phyloP scores from a whole-genome alignment of 768 basidiomycete genomes.

The Psilocybe cyanescens region DNA sequence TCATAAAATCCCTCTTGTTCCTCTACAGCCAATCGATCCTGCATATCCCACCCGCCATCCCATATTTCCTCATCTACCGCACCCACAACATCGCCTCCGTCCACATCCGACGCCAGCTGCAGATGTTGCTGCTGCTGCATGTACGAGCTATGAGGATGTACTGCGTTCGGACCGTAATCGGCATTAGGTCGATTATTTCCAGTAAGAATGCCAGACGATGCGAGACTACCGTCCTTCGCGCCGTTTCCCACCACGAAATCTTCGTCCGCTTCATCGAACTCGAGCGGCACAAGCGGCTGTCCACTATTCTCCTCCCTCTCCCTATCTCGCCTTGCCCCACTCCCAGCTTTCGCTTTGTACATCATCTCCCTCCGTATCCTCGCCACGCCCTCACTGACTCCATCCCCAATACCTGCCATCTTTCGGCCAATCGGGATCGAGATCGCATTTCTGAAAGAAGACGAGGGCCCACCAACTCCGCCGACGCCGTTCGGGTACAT shows the following conservation, averaged over 20 bases:
- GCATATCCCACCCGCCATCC: slow-evolving; percentile 44
- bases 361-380: slow-evolving; percentile 66
- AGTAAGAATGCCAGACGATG: slow-evolving; percentile 5
- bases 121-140: slow-evolving; percentile 22
- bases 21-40: slow-evolving; percentile 30
- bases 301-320: slow-evolving; percentile 20
- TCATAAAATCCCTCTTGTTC: neutral
- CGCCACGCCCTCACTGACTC: slow-evolving; percentile 52
- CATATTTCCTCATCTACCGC: slow-evolving; percentile 34
- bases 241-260: slow-evolving; percentile 45
- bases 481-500: slow-evolving; percentile 77
- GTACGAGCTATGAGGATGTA: neutral
- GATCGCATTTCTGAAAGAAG: slow-evolving; percentile 50
- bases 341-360: slow-evolving; percentile 51
- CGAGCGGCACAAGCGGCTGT: slow-evolving; percentile 46
- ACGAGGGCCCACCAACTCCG: slow-evolving; percentile 14
- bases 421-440: slow-evolving; percentile 29
- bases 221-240: slow-evolving; percentile 12
- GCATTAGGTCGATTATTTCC: neutral
- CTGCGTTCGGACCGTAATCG: too few species aligned
- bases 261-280: slow-evolving; percentile 74
- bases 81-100: slow-evolving; percentile 35
- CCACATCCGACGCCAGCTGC: slow-evolving; percentile 30
- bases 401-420: slow-evolving; percentile 42
- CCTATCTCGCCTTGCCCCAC: neutral